Percentiles rank a stretch among this genome's conserved stretches.
These are phyloP conservation scores for Cyclotella sp. DNA, from an alignment of 108 stramenopile species.

Conservation along the genomic window DNA sequence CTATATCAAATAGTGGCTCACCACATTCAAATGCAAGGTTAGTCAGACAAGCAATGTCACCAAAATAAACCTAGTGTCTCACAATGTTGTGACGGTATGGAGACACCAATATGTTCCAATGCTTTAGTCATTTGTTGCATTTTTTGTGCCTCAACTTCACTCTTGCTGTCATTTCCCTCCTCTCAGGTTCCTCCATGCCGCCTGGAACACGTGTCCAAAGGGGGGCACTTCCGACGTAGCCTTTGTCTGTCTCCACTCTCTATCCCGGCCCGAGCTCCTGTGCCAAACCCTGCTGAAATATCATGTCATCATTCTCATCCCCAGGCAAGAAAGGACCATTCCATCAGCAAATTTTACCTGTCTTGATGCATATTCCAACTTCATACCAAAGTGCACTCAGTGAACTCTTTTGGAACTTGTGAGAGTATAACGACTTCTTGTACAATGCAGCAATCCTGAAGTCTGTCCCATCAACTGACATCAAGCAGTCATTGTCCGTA, in stretches of 20 bases:
- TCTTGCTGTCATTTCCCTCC: neutral
- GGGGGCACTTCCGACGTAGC: neutral
- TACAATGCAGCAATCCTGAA: neutral
- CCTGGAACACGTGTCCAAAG: neutral
- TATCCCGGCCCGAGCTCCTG: neutral
- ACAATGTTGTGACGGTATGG: neutral
- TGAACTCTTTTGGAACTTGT: neutral
- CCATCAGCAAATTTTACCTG: neutral
- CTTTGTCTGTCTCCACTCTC: conserved; percentile 2
- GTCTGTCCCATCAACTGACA: conserved; percentile 5
- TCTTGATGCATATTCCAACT: neutral
- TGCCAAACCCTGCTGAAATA: neutral
- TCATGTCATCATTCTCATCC: neutral
- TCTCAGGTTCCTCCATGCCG: neutral
- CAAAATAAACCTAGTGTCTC: neutral
- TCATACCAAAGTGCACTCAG: neutral
- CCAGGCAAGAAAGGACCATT: neutral
- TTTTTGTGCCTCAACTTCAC: neutral
- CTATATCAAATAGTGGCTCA: too few species aligned
- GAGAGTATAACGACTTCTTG: neutral
- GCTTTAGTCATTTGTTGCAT: conserved; percentile 1
- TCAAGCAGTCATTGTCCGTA: neutral
- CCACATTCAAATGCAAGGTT: neutral
- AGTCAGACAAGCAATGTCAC: conserved; percentile 1
- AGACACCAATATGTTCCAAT: neutral